Percentiles rank a stretch among this genome's conserved stretches.
Evolutionary conservation across 192 early-diverging fungal genomes (phyloP).

Genomic region (Diversispora epigaea): DNA sequence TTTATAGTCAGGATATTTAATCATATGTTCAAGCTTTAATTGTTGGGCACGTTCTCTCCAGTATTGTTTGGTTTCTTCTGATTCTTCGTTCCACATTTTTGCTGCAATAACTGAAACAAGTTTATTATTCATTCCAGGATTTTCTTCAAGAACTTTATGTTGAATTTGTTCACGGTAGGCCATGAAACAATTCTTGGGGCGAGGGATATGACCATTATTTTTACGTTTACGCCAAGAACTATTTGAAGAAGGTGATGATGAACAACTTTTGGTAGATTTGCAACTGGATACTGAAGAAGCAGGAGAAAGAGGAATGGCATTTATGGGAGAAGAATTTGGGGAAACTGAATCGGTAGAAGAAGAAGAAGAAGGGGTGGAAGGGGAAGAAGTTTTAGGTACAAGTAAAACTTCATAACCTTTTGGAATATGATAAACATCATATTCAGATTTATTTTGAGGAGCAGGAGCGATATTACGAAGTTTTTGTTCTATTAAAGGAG

Average conservation of each 20-base stretch:
- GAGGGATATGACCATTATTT: constrained; percentile 35
- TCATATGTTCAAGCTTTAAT: constrained; percentile 29
- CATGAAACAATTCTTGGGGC: constrained; percentile 43
- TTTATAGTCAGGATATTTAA: constrained; percentile 41
- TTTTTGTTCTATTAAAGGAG: neutral
- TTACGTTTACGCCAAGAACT: constrained; percentile 26
- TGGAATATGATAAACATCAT: constrained; percentile 31
- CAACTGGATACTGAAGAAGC: neutral
- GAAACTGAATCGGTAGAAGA: neutral
- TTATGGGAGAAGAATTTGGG: neutral
- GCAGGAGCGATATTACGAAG: constrained; percentile 25
- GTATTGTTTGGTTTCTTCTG: constrained; percentile 19
- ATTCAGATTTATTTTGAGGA: constrained; percentile 22
- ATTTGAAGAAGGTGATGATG: neutral
- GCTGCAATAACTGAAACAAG: constrained; percentile 36
- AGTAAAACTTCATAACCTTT: constrained; percentile 26
- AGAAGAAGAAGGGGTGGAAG: neutral
- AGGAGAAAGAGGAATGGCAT: neutral
- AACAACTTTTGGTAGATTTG: neutral
- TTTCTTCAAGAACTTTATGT: constrained; percentile 33
- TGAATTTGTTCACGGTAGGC: constrained; percentile 54
- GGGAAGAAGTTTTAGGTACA: constrained; percentile 8
- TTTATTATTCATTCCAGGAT: constrained; percentile 35
- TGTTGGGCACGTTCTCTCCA: constrained; percentile 32
- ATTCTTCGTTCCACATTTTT: constrained; percentile 34